Evolutionary conservation across 768 basidiomycete genomes (phyloP), one percentile per base, ranked within the genome.

Genomic region (Collybiopsis luxurians): DNA sequence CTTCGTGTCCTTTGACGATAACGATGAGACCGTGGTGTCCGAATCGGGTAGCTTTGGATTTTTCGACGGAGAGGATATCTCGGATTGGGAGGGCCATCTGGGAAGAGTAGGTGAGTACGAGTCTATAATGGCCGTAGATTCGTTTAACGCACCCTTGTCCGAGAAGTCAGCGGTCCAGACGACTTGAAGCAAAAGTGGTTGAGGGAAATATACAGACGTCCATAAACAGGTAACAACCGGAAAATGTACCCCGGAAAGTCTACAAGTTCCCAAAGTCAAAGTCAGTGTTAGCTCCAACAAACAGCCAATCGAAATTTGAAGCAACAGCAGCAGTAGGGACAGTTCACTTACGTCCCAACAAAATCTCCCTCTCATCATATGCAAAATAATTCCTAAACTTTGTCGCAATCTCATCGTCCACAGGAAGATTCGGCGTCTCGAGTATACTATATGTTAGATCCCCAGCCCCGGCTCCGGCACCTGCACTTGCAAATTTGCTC

Each of bases 161-260:
- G 90, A 43, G 82, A 76, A 53, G 89, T 82, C 48, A 96, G 68
- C 28, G 90, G 82, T 4, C 92, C 85, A 42, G 83, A 89, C 4
- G 95, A 94, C 66, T 92, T 91, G 82, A 98, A 99, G 73, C 94
- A 97, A 70, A 98, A 89, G 69, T 84, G 89, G 69, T 91, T 93
- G 11, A 84, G 86, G n/a, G 96, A 96, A 59, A 98, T 82, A 66
- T 90, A 98, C 27, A 98, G 80, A 51, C 88, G 82, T 6, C 96
- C 96, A 58, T 80, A 89, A 12, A 96, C 81, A 0, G 97, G 96
- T n/a, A 99, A 70, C 24, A 96, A 78, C 55, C 96, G 81, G 71
- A 86, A 93, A 42, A 98, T 77, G 69, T 92, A 97, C 10, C 94
- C 94, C 40, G 92, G 84, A 67, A 96, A 93, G 65, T 92, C 96